phyloP scores from a whole-genome alignment of 1,284 basidiomycete species.

The Melampsora occidentalis region DNA sequence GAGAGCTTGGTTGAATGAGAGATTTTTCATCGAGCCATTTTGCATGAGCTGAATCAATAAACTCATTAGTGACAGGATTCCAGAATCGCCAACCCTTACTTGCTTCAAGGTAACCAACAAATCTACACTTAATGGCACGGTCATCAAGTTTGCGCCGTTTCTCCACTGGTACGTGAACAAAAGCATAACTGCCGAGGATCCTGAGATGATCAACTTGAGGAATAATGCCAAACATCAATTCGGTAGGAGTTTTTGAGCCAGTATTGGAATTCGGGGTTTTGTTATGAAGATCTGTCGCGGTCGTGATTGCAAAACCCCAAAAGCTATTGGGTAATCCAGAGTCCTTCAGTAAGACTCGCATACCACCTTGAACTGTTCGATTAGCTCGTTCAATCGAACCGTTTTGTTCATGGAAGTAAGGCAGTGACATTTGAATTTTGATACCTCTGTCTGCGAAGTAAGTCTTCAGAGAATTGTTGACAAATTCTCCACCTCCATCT shows the following conservation, averaged over 20 bases:
- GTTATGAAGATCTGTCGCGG: neutral
- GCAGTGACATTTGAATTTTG: neutral
- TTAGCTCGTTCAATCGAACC: conserved; percentile 5
- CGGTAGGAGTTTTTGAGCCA: neutral
- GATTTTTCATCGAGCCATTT: neutral
- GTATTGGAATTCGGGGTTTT: neutral
- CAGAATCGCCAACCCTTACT: conserved; percentile 25
- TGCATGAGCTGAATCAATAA: neutral
- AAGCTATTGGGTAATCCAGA: neutral
- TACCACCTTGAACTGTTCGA: neutral
- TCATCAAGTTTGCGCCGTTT: conserved; percentile 5
- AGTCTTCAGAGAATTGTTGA: neutral
- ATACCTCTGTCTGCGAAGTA: neutral
- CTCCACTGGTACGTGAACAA: conserved; percentile 7
- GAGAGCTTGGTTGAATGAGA: too few relatives aligned
- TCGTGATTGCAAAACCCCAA: neutral
- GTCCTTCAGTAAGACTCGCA: neutral
- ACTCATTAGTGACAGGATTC: neutral
- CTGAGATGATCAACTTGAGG: neutral
- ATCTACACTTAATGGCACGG: neutral
- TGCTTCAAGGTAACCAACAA: neutral
- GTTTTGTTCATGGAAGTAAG: conserved; percentile 27
- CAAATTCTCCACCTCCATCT: too few relatives aligned
- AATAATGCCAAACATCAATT: neutral
- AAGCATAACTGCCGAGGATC: neutral